Evolutionary conservation across 495 filamentous ascomycete species (phyloP), one percentile per base, ranked within the genome.

Genomic region (Bacidia rubella): DNA sequence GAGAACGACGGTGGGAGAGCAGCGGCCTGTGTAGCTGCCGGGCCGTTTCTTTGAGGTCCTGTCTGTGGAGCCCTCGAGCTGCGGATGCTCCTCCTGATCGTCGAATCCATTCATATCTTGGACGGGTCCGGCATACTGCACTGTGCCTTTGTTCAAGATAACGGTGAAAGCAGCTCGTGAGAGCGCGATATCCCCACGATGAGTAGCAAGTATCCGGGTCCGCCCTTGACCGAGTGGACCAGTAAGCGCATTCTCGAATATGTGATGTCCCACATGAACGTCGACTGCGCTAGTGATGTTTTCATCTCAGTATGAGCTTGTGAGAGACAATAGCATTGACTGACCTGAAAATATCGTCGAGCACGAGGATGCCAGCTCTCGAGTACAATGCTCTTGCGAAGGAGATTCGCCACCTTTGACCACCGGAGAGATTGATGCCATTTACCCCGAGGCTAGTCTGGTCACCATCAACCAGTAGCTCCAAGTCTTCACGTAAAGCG

Each of bases 301-400:
- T n/a, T n/a, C n/a, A n/a, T 17, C 1, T 20, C 44, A 7, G 26
- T 15, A 40, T 49, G 17, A 51, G 22, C 11, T 21, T 11, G n/a
- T 1, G 11, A 15, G 51, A 15, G 27, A 39, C 23, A 54, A 17
- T 22, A 27, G 11, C 25, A 24, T 9, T 27, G 17, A 17, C 22
- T 75, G 57, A 57, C 55, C 82, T 86, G 65, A 93, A 93, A 38
- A 93, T 90, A 60, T 93, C 87, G 60, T 93, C 87, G 47, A 93
- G 67, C 21, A 93, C 69, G 0, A 93, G 72, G 51, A 88, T 83
- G 0, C 83, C 82, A 3, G 87, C 87, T 1, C 87, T 70, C 2
- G 83, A 88, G 62, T 93, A 92, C 25, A 90, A 67, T 7, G 87
- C 86, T 24, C 87, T 66, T 1, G 85, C 87, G 51, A 93, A 79